phyloP scores from a whole-genome alignment of 768 basidiomycete genomes.

The Xerocomellus amylosporus region DNA sequence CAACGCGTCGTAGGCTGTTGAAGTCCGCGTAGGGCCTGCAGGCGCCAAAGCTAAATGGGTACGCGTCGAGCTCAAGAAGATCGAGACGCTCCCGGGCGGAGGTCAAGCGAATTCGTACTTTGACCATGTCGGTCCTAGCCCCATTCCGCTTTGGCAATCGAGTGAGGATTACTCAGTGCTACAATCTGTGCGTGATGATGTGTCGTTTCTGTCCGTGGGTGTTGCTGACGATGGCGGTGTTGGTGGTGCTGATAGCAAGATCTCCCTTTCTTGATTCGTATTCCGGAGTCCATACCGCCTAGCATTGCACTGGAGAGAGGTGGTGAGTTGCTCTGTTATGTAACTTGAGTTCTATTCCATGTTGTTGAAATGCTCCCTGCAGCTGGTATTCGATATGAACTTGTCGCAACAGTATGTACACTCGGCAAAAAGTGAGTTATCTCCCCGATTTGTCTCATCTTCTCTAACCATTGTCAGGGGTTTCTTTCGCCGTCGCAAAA shows the following conservation, averaged over 20 bases:
- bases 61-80: constrained; percentile 85
- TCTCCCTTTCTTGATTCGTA: constrained; percentile 85
- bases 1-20: constrained; percentile 60
- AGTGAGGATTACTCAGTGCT: constrained; percentile 70
- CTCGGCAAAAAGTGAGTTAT: constrained; percentile 75
- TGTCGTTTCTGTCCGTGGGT: not conserved
- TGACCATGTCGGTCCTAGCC: constrained; percentile 79
- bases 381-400: constrained; percentile 89
- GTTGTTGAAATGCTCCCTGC: not conserved
- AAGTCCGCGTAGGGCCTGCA: constrained; percentile 70
- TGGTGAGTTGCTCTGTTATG: constrained; percentile 40
- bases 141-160: constrained; percentile 80
- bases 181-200: constrained; percentile 50
- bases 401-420: constrained; percentile 81
- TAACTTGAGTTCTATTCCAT: not conserved
- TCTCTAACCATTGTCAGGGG: constrained; percentile 39
- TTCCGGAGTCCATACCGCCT: constrained; percentile 91
- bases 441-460: not conserved
- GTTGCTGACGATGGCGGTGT: not conserved
- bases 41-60: constrained; percentile 92
- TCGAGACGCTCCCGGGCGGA: constrained; percentile 78
- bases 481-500: constrained; percentile 78
- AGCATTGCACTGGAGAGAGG: constrained; percentile 75
- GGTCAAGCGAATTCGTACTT: constrained; percentile 68
- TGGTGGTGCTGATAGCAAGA: constrained; percentile 56